Base-by-base conservation (phyloP, 306 rosid genomes). In the apple (Malus domestica) region DNA sequence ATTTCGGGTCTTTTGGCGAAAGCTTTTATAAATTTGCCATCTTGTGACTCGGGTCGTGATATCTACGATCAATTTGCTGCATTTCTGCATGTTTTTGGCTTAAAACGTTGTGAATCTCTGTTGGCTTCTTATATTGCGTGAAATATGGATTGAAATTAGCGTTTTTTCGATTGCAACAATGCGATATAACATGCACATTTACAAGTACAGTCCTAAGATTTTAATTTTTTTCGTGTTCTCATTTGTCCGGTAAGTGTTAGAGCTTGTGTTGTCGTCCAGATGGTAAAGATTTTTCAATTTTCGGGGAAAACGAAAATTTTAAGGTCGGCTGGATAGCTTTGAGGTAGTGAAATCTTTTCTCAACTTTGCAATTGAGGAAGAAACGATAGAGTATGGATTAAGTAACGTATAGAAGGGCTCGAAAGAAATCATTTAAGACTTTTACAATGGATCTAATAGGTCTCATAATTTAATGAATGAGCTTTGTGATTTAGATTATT, bases 41-140 rank as follows among this genome's bases (percentile, higher is more conserved):
- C n/a, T n/a, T 46, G 5, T 64, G 73, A 57, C n/a, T 32, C 14
- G 29, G 23, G 55, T 60, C 67, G 6, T 65, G 71, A 86, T 87
- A 81, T 88, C 85, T 20, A 6, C 55, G 73, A 76, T 70, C 51
- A 67, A n/a, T 6, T 78, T 71, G 59, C 25, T 73, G 44, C 25
- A 57, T 76, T 59, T 71, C n/a, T 10, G 70, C 32, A n/a, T 71
- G 82, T 60, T 80, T 20, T 5, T 44, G 49, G 73, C 13, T 54
- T 71, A 7, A 27, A 66, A 11, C 19, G 29, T n/a, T 66, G 60
- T 54, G 7, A n/a, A 65, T 29, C 45, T 55, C 19, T 38, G 25
- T 65, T 63, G 46, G 18, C 23, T 59, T 44, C 12, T 13, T 40
- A n/a, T 13, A 35, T 29, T 65, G 13, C 16, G 61, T 64, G 77